These are phyloP conservation scores for Penicillium expansum DNA, from an alignment of 2,329 filamentous ascomycete species.

Conservation along the genomic window DNA sequence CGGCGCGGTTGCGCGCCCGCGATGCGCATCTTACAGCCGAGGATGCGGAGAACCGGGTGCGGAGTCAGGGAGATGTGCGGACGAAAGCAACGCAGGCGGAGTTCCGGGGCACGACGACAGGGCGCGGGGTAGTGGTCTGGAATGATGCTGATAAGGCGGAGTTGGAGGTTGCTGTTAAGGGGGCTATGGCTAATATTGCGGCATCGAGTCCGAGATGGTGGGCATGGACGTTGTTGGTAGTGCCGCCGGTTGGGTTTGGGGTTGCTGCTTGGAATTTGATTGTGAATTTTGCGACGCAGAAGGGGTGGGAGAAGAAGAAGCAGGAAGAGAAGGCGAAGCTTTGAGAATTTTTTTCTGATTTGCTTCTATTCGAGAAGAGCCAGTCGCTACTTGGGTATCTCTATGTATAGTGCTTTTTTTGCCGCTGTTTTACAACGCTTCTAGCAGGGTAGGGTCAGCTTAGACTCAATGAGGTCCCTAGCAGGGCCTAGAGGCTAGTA, in stretches of 20 bases:
- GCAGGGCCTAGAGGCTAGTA: neutral
- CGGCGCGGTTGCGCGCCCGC: conserved; percentile 69
- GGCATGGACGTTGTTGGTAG: conserved; percentile 66
- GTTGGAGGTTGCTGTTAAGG: conserved; percentile 64
- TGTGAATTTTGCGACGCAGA: conserved; percentile 68
- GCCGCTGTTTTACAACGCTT: neutral
- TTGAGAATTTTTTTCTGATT: neutral
- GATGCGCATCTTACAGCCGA: conserved; percentile 77
- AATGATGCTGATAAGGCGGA: conserved; percentile 77
- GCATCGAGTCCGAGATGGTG: conserved; percentile 74
- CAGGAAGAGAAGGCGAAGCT: conserved; percentile 59
- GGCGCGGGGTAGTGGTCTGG: conserved; percentile 77
- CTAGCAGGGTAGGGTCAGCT: neutral
- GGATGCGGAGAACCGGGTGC: conserved; percentile 82
- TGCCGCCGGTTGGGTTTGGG: conserved; percentile 70
- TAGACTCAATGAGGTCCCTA: neutral
- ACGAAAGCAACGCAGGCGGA: conserved; percentile 76
- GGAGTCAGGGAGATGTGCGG: conserved; percentile 80
- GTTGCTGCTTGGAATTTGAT: conserved; percentile 70
- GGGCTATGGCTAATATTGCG: conserved; percentile 63
- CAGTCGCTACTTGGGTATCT: neutral
- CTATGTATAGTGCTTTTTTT: neutral
- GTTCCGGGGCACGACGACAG: conserved; percentile 54
- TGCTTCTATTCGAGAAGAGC: neutral
- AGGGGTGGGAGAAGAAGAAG: conserved; percentile 64